Percentiles rank a stretch among this genome's conserved stretches.
Evolutionary conservation across 495 filamentous ascomycete species (phyloP).

Genomic region (Aspergillus asperescens): DNA sequence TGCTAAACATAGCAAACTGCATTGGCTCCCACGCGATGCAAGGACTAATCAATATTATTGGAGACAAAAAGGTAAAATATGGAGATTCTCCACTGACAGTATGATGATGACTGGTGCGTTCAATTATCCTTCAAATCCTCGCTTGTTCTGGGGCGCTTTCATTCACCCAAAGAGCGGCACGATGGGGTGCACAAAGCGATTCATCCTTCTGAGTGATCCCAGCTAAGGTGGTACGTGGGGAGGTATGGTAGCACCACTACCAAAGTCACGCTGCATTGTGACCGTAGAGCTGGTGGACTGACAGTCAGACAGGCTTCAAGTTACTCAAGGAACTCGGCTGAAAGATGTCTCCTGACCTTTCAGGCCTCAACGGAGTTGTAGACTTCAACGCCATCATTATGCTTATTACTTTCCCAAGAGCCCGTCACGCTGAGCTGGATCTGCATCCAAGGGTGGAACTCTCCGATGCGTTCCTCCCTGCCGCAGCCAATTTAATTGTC

Average conservation of each 20-base stretch:
- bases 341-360: background rate
- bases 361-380: too few relatives aligned
- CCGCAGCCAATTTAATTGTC: background rate
- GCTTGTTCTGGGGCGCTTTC: background rate
- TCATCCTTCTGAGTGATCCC: conserved; percentile 6
- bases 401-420: too few relatives aligned
- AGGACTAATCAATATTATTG: conserved; percentile 24
- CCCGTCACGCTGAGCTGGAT: too few relatives aligned
- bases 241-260: conserved; percentile 15
- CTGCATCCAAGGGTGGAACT: background rate
- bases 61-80: background rate
- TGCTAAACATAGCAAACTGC: conserved; percentile 43
- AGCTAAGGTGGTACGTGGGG: conserved; percentile 7
- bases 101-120: background rate
- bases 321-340: background rate
- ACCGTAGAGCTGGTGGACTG: conserved; percentile 21
- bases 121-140: conserved; percentile 10
- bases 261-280: conserved; percentile 36
- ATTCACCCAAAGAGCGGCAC: conserved; percentile 18
- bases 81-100: conserved; percentile 9
- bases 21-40: conserved; percentile 35
- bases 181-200: conserved; percentile 19
- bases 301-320: background rate
- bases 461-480: background rate
- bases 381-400: too few relatives aligned